Base-by-base conservation (phyloP, 2,329 filamentous ascomycete genomes). In the Gyromitra esculenta region DNA sequence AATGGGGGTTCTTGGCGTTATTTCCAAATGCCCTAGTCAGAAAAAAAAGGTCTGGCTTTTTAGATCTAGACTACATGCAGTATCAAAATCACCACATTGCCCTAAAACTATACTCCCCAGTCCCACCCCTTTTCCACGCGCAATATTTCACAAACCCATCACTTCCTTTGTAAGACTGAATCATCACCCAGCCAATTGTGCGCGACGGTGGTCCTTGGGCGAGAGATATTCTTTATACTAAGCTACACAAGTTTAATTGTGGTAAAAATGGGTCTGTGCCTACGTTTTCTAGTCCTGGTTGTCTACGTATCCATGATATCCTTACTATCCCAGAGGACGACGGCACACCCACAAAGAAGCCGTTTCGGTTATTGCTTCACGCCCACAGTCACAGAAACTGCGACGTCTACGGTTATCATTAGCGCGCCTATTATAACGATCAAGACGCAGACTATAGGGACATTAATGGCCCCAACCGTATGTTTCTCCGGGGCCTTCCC, bases 221-320 rank as follows among this genome's bases (percentile, higher is more conserved):
- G n/a, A 25, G 25, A 56, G 11, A 31, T 31, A 56, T 15, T 21
- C 5, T 25, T 56, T 35, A 25, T 21, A 25, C 18, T 31, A 59
- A 39, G 57, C 15, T 21, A 8, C 37, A 25, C 15, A n/a, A 2
- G n/a, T n/a, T 11, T n/a, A 18, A n/a, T n/a, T 25, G n/a, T 13
- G 37, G 57, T 41, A 43, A 41, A 31, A 21, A 60, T 60, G 57
- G 37, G n/a, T 43, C 13, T 60, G 37, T 43, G n/a, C 8, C 41
- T 13, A n/a, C n/a, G 37, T 25, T 43, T 39, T 6, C n/a, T 7
- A 21, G 18, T 7, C 5, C n/a, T 43, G 37, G 25, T 31, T 31
- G 25, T 31, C 25, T 21, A n/a, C 15, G 25, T 60, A 41, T 41
- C 7, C 15, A 11, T 39, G n/a, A 41, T 60, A 43, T 25, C 21